A percentile compares a stretch with the other conserved stretches of the same genome.
These are phyloP conservation scores for Torulaspora quercuum DNA, from an alignment of 805 yeast species.

Conservation along the genomic window DNA sequence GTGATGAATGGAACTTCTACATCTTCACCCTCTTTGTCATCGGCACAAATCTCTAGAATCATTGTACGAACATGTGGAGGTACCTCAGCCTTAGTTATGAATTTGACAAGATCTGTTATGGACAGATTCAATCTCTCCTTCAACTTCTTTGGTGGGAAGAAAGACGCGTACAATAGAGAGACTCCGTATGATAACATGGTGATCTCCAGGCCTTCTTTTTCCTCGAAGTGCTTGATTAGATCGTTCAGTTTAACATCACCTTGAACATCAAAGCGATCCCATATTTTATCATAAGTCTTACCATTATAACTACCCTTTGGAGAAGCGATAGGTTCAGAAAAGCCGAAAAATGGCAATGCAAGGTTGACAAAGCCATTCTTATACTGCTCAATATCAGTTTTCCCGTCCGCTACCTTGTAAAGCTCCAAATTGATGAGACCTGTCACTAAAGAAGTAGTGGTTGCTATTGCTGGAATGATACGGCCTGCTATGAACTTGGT, in stretches of 20 bases:
- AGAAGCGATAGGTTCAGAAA: slow-evolving; percentile 92
- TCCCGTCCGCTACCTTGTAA: slow-evolving; percentile 79
- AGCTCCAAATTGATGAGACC: slow-evolving; percentile 91
- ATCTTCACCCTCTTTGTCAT: slow-evolving; percentile 89
- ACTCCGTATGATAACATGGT: slow-evolving; percentile 92
- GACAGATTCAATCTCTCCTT: slow-evolving; percentile 68
- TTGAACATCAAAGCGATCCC: slow-evolving; percentile 88
- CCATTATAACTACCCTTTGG: slow-evolving; percentile 76
- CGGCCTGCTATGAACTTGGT: slow-evolving; percentile 98
- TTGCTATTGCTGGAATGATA: slow-evolving; percentile 98
- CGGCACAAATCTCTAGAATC: slow-evolving; percentile 87
- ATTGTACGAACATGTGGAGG: slow-evolving; percentile 70
- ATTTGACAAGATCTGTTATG: slow-evolving; percentile 72
- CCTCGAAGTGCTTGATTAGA: slow-evolving; percentile 68
- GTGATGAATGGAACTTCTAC: slow-evolving; percentile 90
- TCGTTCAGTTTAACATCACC: slow-evolving; percentile 75
- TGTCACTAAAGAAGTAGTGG: slow-evolving; percentile 96
- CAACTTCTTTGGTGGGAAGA: slow-evolving; percentile 87
- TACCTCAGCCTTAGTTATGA: slow-evolving; percentile 80
- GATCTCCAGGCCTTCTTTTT: slow-evolving; percentile 79
- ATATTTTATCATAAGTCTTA: slow-evolving; percentile 78
- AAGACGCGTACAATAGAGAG: slow-evolving; percentile 84
- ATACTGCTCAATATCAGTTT: slow-evolving; percentile 73
- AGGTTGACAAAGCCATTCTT: slow-evolving; percentile 90
- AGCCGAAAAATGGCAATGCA: slow-evolving; percentile 94